Conservation (phyloP, 2,329 filamentous ascomycete genomes). For the Aspergillus hortae region DNA sequence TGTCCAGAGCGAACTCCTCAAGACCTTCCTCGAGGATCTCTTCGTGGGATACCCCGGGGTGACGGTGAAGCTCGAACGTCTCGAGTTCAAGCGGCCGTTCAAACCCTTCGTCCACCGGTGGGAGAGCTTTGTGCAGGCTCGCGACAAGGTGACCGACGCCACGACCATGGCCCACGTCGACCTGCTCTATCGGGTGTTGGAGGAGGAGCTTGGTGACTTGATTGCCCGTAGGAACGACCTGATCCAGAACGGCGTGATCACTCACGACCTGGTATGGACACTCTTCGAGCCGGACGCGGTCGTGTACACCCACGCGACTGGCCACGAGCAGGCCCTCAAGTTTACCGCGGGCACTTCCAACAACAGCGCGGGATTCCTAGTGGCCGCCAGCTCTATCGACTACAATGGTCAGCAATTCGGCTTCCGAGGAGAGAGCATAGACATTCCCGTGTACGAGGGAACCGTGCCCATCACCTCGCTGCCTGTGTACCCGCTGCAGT, state of each 20-base stretch:
- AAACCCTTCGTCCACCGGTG: conserved; percentile 65
- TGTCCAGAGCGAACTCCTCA: conserved; percentile 61
- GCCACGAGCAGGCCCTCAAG: conserved; percentile 8
- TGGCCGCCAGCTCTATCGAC: conserved; percentile 14
- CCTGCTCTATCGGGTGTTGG: conserved; percentile 47
- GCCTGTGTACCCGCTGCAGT: conserved; percentile 43
- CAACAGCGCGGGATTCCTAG: conserved; percentile 6
- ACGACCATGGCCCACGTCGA: conserved; percentile 47
- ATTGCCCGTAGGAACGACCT: conserved; percentile 53
- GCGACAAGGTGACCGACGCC: conserved; percentile 42
- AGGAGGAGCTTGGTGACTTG: conserved; percentile 50
- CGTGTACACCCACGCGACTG: conserved; percentile 8
- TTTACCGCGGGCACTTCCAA: conserved; percentile 3
- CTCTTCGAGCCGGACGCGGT: conserved; percentile 34
- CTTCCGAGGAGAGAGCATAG: conserved; percentile 1
- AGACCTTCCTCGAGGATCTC: conserved; percentile 53
- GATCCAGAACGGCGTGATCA: conserved; percentile 51
- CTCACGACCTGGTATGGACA: conserved; percentile 45
- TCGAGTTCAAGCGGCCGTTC: conserved; percentile 61
- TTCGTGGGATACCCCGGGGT: conserved; percentile 59
- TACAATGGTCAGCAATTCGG: conserved; percentile 20
- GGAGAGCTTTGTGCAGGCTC: conserved; percentile 45
- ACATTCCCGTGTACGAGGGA: conserved; percentile 20
- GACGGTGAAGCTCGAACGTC: conserved; percentile 55
- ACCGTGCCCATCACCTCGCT: conserved; percentile 43